Evolutionary conservation across 805 yeast species (phyloP).

Genomic region (Candida palmyrensis): DNA sequence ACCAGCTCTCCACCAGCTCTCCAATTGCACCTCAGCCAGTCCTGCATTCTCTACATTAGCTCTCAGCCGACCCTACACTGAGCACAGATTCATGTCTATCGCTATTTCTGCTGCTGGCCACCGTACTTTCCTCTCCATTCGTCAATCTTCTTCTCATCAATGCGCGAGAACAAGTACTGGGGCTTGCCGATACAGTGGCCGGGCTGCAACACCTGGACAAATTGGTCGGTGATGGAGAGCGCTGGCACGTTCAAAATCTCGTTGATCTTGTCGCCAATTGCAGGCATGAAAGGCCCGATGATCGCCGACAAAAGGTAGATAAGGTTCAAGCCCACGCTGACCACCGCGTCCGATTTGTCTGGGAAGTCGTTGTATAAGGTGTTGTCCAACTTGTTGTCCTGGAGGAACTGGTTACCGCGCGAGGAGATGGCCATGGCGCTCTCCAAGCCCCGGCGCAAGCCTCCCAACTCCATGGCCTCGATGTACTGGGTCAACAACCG

Average conservation of each 20-base stretch:
- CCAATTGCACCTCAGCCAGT: too few relatives aligned
- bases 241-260: slow-evolving; percentile 81
- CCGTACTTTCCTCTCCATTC: slow-evolving; percentile 86
- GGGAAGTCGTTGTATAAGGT: slow-evolving; percentile 71
- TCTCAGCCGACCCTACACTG: too few relatives aligned
- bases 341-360: slow-evolving; percentile 82
- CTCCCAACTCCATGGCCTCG: slow-evolving; percentile 70
- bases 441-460: slow-evolving; percentile 85
- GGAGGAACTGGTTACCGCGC: slow-evolving; percentile 92
- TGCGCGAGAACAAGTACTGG: slow-evolving; percentile 85
- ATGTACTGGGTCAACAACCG: slow-evolving; percentile 56
- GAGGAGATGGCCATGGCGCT: slow-evolving; percentile 86
- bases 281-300: slow-evolving; percentile 88
- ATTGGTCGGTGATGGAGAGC: slow-evolving; percentile 69
- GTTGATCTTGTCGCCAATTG: slow-evolving; percentile 61
- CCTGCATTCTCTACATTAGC: too few relatives aligned
- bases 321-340: slow-evolving; percentile 85
- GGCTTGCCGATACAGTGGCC: slow-evolving; percentile 92
- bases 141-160: slow-evolving; percentile 82
- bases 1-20: too few relatives aligned
- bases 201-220: slow-evolving; percentile 59
- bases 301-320: slow-evolving; percentile 81
- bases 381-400: slow-evolving; percentile 93
- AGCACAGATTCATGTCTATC: too few relatives aligned
- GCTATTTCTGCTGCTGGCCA: slow-evolving; percentile 54